Base-by-base conservation (phyloP, 2,329 filamentous ascomycete genomes). In the Pestalotiopsis sp. region DNA sequence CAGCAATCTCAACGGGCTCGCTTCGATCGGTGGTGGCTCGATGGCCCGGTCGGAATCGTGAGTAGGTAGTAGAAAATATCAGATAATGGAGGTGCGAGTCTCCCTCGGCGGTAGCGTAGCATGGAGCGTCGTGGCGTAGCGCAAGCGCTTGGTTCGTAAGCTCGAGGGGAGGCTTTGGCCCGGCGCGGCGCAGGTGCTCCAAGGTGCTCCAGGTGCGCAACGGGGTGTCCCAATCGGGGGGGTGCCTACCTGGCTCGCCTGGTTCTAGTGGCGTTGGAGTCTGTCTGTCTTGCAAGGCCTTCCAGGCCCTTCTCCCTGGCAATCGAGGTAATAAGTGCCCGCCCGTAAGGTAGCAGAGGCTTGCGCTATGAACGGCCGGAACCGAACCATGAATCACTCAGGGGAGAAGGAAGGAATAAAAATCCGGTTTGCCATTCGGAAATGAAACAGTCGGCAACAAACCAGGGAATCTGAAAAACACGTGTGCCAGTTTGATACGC, bases 51-150 rank as follows among this genome's bases (percentile, higher is more conserved):
- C 58, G 58, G 30, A 20, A 61, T 63, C 60, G 60, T 39, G 60
- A 35, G 30, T 35, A 35, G 30, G 6, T 9, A 11, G 44, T 52
- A 52, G 40, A 63, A 63, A 63, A 48, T 63, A 63, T 63, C 60
- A 63, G 60, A 63, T 48, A 39, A 52, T 63, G 60, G 60, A 44
- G 60, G 60, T 48, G 60, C 58, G 38, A 61, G 35, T 14, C 58
- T 61, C 58, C 30, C 30, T 35, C 30, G 17, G 30, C 58, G 30
- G 58, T 58, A 58, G 55, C 55, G 17, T 22, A 20, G 17, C n/a
- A 22, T 57, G 55, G 55, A 30, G 30, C 30, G 30, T 30, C 30
- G 30, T 30, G 9, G 30, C 30, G 44, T 52, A 52, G 44, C 44
- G 44, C 44, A n/a, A 20, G 44, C 14, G 44, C 44, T 52, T 52